Evolutionary conservation across 1,284 basidiomycete genomes (phyloP), one percentile per base, ranked within the genome.

Genomic region (Ceratobasidium sp.): DNA sequence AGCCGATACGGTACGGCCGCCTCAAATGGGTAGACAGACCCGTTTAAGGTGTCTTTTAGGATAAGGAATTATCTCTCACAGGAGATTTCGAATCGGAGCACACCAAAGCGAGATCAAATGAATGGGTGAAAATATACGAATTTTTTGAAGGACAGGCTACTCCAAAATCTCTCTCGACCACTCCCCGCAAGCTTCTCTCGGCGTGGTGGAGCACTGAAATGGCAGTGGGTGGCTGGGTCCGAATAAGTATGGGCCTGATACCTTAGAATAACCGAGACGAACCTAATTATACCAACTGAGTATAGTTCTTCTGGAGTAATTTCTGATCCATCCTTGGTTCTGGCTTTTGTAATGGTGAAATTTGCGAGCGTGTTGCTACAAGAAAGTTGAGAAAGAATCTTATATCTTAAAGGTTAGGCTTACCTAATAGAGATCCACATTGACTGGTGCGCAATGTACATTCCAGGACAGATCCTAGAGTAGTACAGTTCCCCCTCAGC

Each of bases 401-500:
- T 26, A 15, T 33, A 13, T 52, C 17, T 17, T 56, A 56, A 10
- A 17, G 9, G 23, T 20, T 52, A 20, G 23, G 6, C 13, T 10
- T 9, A 68, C 66, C 66, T 68, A 26, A 68, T 68, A 3, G 66
- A 68, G 10, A 68, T 26, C 66, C 66, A 68, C 48, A 68, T 68
- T 6, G 48, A 68, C 48, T 68, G 66, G 20, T 68, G 66, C 6
- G 66, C 66, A 10, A 54, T 50, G 54, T 68, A 48, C 28, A 68
- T 52, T 5, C 66, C 66, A 12, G 66, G 66, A 23, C 66, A 68
- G 15, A 68, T 68, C 50, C 66, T 68, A 38, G 20, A 56, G 9
- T 56, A n/a, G 54, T 33, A 33, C 33, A 33, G 33, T 33, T 33
- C 33, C 33, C 33, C 33, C 33, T 33, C 33, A 33, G 33, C 33